Conservation (phyloP, 495 filamentous ascomycete genomes). For the Neurospora cerealis region DNA sequence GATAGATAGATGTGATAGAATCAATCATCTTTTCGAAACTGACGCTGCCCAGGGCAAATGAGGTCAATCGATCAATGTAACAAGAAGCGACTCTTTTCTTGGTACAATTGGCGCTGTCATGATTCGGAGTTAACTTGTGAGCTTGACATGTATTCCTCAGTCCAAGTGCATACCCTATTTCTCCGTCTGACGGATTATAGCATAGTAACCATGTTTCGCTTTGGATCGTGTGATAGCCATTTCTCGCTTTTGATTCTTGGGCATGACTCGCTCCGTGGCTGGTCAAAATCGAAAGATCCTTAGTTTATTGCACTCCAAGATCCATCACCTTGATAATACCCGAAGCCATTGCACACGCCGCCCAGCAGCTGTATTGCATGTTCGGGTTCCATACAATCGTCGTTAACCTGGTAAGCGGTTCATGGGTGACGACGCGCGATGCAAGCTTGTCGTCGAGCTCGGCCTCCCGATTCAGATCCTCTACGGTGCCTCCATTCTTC, state of each 20-base stretch:
- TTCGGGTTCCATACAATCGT: slow-evolving; percentile 39
- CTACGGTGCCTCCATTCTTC: slow-evolving; percentile 14
- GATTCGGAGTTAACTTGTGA: not conserved
- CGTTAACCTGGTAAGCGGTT: slow-evolving; percentile 35
- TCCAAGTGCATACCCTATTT: not conserved
- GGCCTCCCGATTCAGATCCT: slow-evolving; percentile 14
- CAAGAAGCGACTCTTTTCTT: not conserved
- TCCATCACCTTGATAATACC: slow-evolving; percentile 39
- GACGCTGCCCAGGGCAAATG: not conserved
- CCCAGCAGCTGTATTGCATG: slow-evolving; percentile 39
- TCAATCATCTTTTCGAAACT: not conserved
- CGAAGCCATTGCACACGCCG: slow-evolving; percentile 41
- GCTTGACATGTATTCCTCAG: not conserved
- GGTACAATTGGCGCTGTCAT: not conserved
- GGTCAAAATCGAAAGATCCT: not conserved
- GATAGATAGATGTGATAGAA: not conserved
- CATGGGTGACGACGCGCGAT: slow-evolving; percentile 30
- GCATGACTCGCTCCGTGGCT: not conserved
- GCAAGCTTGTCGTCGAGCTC: slow-evolving; percentile 22
- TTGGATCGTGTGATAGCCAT: not conserved
- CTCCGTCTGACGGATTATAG: not conserved
- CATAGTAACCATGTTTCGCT: not conserved
- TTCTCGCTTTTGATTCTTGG: not conserved
- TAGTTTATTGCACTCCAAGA: slow-evolving; percentile 25
- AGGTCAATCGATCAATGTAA: too few relatives aligned